Percentiles rank a stretch among this genome's conserved stretches.
Conservation (phyloP, 176 grass and related monocot genomes). For the Calamus simplicifolius region DNA sequence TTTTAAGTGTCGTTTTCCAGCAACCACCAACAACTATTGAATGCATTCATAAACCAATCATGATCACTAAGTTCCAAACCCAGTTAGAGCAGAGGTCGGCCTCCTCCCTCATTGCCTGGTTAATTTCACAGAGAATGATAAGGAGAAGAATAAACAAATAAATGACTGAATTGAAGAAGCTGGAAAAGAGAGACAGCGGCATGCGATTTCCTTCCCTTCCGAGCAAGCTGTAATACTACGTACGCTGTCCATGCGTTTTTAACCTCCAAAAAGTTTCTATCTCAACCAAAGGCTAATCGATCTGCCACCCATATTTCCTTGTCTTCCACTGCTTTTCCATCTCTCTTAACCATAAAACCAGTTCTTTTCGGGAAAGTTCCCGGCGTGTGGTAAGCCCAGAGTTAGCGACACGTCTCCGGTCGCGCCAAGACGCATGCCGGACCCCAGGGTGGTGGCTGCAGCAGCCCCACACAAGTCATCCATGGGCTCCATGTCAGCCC, state of each 20-base stretch:
- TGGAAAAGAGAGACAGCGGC: background rate
- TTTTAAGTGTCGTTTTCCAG: conserved; percentile 11
- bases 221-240: background rate
- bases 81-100: too few species aligned
- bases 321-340: background rate
- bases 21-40: conserved; percentile 56
- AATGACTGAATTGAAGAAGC: too few species aligned
- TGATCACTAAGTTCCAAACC: background rate
- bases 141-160: too few species aligned
- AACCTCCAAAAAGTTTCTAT: background rate
- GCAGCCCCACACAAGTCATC: conserved; percentile 45
- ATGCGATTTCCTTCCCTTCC: background rate
- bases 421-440: conserved; percentile 45
- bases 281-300: background rate
- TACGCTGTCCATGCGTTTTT: background rate
- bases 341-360: conserved; percentile 58
- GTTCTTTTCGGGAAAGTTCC: conserved; percentile 24
- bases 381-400: conserved; percentile 74
- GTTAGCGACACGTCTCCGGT: conserved; percentile 86
- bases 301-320: too few species aligned
- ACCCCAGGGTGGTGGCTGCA: conserved; percentile 27
- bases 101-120: too few species aligned
- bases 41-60: conserved; percentile 39
- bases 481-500: conserved; percentile 28
- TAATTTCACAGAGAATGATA: too few species aligned